Percentiles rank a stretch among this genome's conserved stretches.
Evolutionary conservation across 78 protist species (phyloP).

Genomic region (Bodo saltans): DNA sequence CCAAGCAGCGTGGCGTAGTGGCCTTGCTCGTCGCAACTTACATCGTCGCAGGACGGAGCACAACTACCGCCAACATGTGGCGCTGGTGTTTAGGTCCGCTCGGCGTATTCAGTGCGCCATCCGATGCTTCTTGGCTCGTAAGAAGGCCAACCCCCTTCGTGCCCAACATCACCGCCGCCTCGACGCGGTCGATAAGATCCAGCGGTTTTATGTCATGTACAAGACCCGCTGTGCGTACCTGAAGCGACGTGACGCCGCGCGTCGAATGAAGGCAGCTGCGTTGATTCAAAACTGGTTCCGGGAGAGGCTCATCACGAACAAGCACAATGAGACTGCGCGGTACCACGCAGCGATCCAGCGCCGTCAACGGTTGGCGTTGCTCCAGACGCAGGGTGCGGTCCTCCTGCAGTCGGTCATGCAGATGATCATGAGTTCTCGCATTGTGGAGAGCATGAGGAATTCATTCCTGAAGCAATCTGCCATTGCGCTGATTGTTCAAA

Average conservation of each 20-base stretch:
- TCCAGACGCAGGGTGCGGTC: neutral
- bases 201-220: neutral
- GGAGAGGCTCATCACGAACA: neutral
- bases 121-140: neutral
- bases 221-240: neutral
- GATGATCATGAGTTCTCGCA: neutral
- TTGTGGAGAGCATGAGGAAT: neutral
- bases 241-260: neutral
- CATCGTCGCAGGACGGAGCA: neutral
- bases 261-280: neutral
- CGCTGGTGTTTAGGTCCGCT: neutral
- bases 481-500: neutral
- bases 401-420: neutral
- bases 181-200: neutral
- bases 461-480: neutral
- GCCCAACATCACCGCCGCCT: neutral
- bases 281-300: neutral
- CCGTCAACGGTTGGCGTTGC: neutral
- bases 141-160: neutral
- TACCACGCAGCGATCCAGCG: neutral
- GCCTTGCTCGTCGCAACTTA: neutral
- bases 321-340: neutral
- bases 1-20: neutral
- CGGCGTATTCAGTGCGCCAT: neutral
- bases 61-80: neutral